A percentile compares a stretch with the other conserved stretches of the same genome.
Conservation (phyloP, 2,329 filamentous ascomycete genomes). For the Verticillium isaacii region DNA sequence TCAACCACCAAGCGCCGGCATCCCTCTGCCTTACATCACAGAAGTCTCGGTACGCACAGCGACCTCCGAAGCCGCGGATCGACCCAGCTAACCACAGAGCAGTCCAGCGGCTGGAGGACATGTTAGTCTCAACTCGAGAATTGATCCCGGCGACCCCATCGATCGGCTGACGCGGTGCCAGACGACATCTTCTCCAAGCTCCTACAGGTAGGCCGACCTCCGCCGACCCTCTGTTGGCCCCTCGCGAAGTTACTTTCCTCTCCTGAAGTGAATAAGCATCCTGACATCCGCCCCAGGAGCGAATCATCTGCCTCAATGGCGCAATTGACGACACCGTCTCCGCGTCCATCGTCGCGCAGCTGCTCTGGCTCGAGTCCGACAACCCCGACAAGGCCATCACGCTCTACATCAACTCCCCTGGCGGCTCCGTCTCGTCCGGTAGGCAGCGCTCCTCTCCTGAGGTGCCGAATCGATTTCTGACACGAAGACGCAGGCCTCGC, state of each 20-base stretch:
- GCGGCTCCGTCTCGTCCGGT: constrained; percentile 78
- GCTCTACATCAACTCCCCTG: constrained; percentile 96
- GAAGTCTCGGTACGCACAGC: constrained; percentile 41
- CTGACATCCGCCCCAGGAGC: constrained; percentile 54
- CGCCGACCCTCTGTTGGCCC: too few relatives aligned
- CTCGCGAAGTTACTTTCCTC: neutral
- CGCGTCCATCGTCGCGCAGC: constrained; percentile 90
- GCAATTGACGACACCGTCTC: constrained; percentile 85
- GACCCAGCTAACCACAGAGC: constrained; percentile 22
- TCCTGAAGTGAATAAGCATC: constrained; percentile 6
- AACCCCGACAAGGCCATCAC: constrained; percentile 92
- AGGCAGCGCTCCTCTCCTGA: constrained; percentile 9
- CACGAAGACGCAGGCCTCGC: constrained; percentile 50
- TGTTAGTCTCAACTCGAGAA: constrained; percentile 50
- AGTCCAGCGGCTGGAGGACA: constrained; percentile 74
- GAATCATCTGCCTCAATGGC: constrained; percentile 91
- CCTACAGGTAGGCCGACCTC: constrained; percentile 52
- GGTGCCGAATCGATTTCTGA: neutral
- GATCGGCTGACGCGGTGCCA: constrained; percentile 24
- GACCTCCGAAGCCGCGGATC: neutral
- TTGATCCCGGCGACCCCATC: constrained; percentile 8
- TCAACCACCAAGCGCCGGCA: constrained; percentile 25
- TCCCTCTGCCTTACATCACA: constrained; percentile 57
- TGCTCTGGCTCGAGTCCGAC: constrained; percentile 97
- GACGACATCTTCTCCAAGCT: constrained; percentile 81